These are phyloP conservation scores for Hanseniaspora mollemarum DNA, from an alignment of 805 yeast species.

Conservation along the genomic window DNA sequence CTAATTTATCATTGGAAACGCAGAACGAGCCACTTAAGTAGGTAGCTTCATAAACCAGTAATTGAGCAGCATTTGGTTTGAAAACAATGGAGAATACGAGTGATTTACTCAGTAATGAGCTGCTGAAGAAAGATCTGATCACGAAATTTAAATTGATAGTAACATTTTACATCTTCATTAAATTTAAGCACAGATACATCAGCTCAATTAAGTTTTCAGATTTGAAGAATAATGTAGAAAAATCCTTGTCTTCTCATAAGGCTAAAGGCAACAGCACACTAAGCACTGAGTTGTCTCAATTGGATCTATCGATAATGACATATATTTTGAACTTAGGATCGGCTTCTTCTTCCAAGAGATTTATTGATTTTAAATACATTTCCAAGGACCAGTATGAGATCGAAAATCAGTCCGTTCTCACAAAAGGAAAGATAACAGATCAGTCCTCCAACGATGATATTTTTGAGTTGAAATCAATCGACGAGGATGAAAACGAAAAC, in stretches of 20 bases:
- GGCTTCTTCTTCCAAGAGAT: conserved; percentile 28
- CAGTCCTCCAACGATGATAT: conserved; percentile 31
- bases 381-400: conserved; percentile 52
- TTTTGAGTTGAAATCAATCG: conserved; percentile 36
- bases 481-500: conserved; percentile 26
- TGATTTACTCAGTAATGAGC: too few relatives aligned
- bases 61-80: too few relatives aligned
- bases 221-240: conserved; percentile 42
- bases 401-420: conserved; percentile 14
- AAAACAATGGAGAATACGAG: too few relatives aligned
- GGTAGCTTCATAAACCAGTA: not conserved
- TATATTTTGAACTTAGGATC: not conserved
- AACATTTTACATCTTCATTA: conserved; percentile 50
- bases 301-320: not conserved
- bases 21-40: too few relatives aligned
- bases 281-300: not conserved
- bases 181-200: conserved; percentile 9
- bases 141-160: conserved; percentile 28
- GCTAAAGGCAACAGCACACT: conserved; percentile 21
- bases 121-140: not conserved
- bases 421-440: conserved; percentile 2
- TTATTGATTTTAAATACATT: conserved; percentile 55
- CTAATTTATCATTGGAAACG: too few relatives aligned
- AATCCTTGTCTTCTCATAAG: conserved; percentile 48
- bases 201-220: conserved; percentile 27